Base-by-base conservation (phyloP, 2,329 filamentous ascomycete species). In the Xylariales sp. region DNA sequence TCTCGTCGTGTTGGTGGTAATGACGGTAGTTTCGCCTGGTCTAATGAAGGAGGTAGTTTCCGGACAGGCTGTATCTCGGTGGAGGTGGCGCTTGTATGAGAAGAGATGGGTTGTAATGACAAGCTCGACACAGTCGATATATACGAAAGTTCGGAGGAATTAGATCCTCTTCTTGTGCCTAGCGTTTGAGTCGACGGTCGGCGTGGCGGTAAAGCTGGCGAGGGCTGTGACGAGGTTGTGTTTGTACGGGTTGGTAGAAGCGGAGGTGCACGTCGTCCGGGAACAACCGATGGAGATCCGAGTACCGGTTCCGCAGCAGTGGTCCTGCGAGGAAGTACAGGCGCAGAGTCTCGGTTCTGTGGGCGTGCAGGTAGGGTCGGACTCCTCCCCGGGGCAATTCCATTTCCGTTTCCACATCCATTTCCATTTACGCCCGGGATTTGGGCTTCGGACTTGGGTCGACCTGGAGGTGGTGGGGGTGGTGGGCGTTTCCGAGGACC, bases 1-100 rank as follows among this genome's bases (percentile, higher is more conserved):
- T 81, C 78, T 31, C 71, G 67, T 46, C 66, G 69, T 1, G 72
- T 69, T 0, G 77, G 78, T 0, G 78, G 79, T 25, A 83, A 58
- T 9, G 72, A 69, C 1, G 78, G 79, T 9, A 83, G 63, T 37
- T 70, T 74, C n/a, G 75, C 65, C 24, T 73, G 66, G 39, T 78
- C 76, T 35, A 77, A 68, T 1, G 71, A 57, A 2, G 79, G 78
- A 3, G 80, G 76, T 16, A 83, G 56, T 45, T 76, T 67, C 11
- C 63, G 50, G 4, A 59, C 47, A 2, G 58, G 46, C n/a, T 55
- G 54, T 7, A 62, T 54, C 9, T 70, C 69, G 16, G 60, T 58
- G 1, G 74, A 73, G 7, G 64, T 61, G 34, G 65, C 61, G 50
- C 70, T 80, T 0, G 73, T 69, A 16, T 63, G 64, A 2, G 75